phyloP scores from a whole-genome alignment of 805 yeast species.

The Ogataea minuta region DNA sequence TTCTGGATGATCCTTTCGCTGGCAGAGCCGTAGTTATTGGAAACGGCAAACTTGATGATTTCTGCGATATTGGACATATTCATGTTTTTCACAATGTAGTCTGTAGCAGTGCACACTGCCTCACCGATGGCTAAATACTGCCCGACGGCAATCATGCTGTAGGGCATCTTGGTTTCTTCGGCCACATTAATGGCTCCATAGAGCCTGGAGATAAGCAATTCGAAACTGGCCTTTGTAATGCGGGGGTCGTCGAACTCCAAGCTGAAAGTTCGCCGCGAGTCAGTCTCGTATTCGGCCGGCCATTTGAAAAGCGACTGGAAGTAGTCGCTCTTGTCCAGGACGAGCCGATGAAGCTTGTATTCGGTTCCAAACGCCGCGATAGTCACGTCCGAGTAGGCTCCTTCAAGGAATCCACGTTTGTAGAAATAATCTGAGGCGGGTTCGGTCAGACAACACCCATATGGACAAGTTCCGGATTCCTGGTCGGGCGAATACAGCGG shows the following conservation, averaged over 20 bases:
- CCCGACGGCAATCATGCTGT: conserved; percentile 47
- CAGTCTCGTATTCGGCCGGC: conserved; percentile 25
- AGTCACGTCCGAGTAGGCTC: conserved; percentile 48
- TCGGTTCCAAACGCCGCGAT: conserved; percentile 44
- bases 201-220: conserved; percentile 43
- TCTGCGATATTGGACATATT: conserved; percentile 37
- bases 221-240: conserved; percentile 46
- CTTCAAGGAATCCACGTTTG: conserved; percentile 41
- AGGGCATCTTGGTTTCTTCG: conserved; percentile 37
- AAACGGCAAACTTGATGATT: conserved; percentile 41
- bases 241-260: conserved; percentile 41
- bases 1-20: conserved; percentile 45
- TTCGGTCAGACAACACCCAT: conserved; percentile 29
- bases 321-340: conserved; percentile 46
- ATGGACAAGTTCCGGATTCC: conserved; percentile 22
- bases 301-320: conserved; percentile 48
- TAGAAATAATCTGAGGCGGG: conserved; percentile 32
- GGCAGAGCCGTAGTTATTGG: conserved; percentile 45
- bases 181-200: conserved; percentile 42
- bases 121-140: conserved; percentile 47
- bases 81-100: conserved; percentile 36
- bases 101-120: conserved; percentile 44
- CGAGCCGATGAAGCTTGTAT: conserved; percentile 46
- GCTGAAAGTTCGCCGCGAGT: conserved; percentile 18
- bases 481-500: conserved; percentile 3